phyloP scores from a whole-genome alignment of 78 protist species.

The Speleostelium caveatum region DNA sequence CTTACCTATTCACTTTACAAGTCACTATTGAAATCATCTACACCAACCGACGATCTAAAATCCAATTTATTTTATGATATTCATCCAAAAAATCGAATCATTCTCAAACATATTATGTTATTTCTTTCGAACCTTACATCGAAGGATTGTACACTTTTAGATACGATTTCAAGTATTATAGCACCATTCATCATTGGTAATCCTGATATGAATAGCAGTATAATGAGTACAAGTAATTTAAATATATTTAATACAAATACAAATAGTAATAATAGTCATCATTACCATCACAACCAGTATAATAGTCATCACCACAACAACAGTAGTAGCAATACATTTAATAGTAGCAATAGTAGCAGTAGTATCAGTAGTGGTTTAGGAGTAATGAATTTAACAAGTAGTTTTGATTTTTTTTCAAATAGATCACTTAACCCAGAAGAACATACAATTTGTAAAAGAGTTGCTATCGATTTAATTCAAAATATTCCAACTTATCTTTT shows the following conservation, averaged over 20 bases:
- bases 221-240: neutral
- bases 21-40: conserved; percentile 49
- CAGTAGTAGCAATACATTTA: neutral
- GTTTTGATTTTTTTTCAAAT: neutral
- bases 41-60: conserved; percentile 3
- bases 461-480: conserved; percentile 62
- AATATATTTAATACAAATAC: too few species aligned
- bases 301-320: neutral
- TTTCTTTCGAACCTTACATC: conserved; percentile 18
- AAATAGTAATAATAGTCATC: neutral
- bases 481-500: conserved; percentile 45
- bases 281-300: neutral
- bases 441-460: conserved; percentile 44
- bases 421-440: conserved; percentile 8
- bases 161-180: conserved; percentile 26
- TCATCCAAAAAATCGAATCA: conserved; percentile 35
- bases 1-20: conserved; percentile 50
- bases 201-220: neutral
- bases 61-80: conserved; percentile 47
- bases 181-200: conserved; percentile 67
- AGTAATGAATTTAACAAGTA: neutral
- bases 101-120: conserved; percentile 65
- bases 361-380: neutral
- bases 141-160: conserved; percentile 26
- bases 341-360: neutral